Conservation (phyloP, 176 grass and related monocot genomes). For the Rhynchospora tenuis region DNA sequence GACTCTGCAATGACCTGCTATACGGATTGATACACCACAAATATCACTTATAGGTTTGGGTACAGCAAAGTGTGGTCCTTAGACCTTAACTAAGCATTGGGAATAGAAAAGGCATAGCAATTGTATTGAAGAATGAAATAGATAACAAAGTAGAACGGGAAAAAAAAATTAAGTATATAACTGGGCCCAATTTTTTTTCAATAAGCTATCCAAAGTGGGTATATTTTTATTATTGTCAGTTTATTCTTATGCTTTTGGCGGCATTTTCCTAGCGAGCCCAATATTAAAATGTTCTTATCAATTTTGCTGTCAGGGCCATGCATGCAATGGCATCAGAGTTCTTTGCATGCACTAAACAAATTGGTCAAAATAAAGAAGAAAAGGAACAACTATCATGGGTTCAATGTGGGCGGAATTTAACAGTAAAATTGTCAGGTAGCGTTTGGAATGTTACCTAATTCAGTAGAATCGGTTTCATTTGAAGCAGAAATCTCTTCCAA, state of each 20-base stretch:
- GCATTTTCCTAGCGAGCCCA: background rate
- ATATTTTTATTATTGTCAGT: background rate
- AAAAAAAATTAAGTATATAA: background rate
- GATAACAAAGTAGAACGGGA: background rate
- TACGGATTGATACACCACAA: background rate
- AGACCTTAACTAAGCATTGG: background rate
- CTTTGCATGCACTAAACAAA: background rate
- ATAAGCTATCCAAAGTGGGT: background rate
- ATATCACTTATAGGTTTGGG: background rate
- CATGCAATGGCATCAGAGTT: background rate
- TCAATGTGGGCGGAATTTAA: background rate
- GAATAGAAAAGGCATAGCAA: background rate
- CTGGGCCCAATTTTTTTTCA: background rate
- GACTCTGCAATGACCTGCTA: background rate
- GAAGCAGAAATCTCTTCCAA: conserved; percentile 6
- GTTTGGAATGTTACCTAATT: background rate
- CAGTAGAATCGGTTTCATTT: background rate
- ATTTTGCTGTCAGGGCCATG: background rate
- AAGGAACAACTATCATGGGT: background rate
- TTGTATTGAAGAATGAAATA: background rate
- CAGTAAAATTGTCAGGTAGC: background rate
- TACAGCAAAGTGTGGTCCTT: background rate
- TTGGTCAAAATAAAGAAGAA: background rate
- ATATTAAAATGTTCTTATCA: background rate
- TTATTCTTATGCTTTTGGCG: background rate